Evolutionary conservation across 2,329 filamentous ascomycete species (phyloP), one percentile per base, ranked within the genome.

Genomic region (Fusarium sp.): DNA sequence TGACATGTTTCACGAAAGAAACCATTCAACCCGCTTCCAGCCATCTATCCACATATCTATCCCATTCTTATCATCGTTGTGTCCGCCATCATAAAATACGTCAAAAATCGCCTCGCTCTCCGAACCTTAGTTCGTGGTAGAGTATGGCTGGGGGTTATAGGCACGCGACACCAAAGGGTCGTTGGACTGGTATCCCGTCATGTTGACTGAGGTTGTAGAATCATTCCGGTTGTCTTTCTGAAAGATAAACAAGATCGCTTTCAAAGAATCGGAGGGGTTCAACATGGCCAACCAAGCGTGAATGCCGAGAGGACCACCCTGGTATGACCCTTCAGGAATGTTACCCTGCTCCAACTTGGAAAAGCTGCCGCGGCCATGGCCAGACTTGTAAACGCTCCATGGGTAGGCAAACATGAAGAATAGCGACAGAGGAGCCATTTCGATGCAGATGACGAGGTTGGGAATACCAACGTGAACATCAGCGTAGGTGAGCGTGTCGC

Each of bases 391-490:
- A 4, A 71, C 64, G n/a, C 60, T 61, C 74, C 74, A 75, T 16
- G 74, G 65, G 31, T 72, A 76, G 4, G 70, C 74, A 6, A 45
- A 67, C 14, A 57, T 48, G n/a, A 76, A 77, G 51, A 75, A 70
- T 0, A 76, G 38, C 0, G 74, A 54, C 10, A 76, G 11, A 3
- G 74, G 74, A 20, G 76, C 68, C 74, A 74, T 74, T 24, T 74
- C 61, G 4, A 72, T 51, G 28, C 74, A 77, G 5, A 63, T 62
- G 22, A 77, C 54, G 1, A 76, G 45, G 30, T 72, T 75, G 30
- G 74, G 74, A 2, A 76, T 74, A 4, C 74, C 72, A 8, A 77
- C 39, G 22, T 76, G 62, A 7, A 76, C 58, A 44, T 76, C 74
- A 2, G 74, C 74, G 18, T 61, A 76, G 1, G 74, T 76, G 3